These are phyloP conservation scores for Beauveria rudraprayagi DNA, from an alignment of 2,329 filamentous ascomycete species.

Conservation along the genomic window DNA sequence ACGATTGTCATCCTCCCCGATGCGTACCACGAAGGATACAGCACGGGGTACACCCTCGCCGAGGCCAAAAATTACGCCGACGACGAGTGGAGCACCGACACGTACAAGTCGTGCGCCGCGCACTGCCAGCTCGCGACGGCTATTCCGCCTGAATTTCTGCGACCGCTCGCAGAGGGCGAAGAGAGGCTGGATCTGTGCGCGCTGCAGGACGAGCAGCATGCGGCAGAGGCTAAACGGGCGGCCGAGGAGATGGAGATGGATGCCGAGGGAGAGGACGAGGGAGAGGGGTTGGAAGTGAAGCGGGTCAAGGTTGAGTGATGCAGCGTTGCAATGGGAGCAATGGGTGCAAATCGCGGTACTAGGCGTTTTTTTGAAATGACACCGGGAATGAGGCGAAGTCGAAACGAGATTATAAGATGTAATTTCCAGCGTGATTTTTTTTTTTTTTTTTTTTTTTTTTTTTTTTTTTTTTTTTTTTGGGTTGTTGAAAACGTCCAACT, in stretches of 20 bases:
- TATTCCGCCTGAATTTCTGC: constrained; percentile 28
- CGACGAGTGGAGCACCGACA: constrained; percentile 25
- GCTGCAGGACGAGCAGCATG: constrained; percentile 16
- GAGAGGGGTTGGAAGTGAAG: background rate
- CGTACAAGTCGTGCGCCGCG: constrained; percentile 27
- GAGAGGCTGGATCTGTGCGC: constrained; percentile 26
- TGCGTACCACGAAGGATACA: constrained; percentile 33
- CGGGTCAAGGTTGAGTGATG: background rate
- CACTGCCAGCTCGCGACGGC: constrained; percentile 27
- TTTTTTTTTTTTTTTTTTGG: too few species aligned
- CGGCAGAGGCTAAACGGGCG: background rate
- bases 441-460: too few species aligned
- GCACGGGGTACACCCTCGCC: constrained; percentile 33
- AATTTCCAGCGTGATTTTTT: too few species aligned
- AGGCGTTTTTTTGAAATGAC: too few species aligned
- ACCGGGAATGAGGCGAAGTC: too few species aligned
- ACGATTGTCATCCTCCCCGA: constrained; percentile 33
- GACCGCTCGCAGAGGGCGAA: constrained; percentile 24
- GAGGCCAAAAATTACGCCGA: constrained; percentile 34
- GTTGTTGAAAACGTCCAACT: too few species aligned
- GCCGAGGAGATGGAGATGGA: background rate
- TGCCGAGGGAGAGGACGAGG: background rate
- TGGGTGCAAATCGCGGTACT: too few species aligned
- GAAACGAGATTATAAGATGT: too few species aligned
- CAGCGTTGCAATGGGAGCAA: background rate